Evolutionary conservation across 2,329 filamentous ascomycete species (phyloP), one percentile per base, ranked within the genome.

Genomic region (Knufia fluminis): DNA sequence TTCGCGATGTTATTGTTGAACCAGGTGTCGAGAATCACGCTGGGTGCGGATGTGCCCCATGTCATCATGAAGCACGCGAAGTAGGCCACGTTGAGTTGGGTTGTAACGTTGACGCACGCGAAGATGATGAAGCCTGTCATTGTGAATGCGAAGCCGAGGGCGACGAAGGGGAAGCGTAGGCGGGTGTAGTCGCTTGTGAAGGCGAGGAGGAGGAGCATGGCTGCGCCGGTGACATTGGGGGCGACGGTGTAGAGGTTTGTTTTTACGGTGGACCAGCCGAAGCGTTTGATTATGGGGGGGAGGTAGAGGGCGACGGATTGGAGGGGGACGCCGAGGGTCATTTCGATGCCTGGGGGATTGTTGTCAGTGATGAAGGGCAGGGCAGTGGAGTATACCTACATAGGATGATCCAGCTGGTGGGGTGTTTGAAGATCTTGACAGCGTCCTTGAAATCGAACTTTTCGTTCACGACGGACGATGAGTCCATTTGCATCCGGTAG

Each of bases 1-100:
- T 90, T 77, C 1, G 85, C 84, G 49, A 88, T 77, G 62, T 91
- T 91, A 71, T 90, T 90, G 68, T 86, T 90, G 68, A 88, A 89
- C 82, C 81, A 83, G 50, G 79, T 71, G 56, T 80, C 69, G 14
- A 82, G 70, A 10, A 90, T 71, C 7, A 89, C 84, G 0, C 79
- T 85, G 0, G 86, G 85, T 0, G 85, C 84, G 1, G 80, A 82
- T 0, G 83, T 87, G 14, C 85, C 85, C 80, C 83, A 88, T 9
- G 80, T 84, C 83, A 89, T 87, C 82, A 89, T 85, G 64, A 89
- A 90, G 48, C 77, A 81, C 3, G 84, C 83, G 55, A 81, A 88
- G 60, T 89, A 89, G 0, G 83, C 85, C 1, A 87, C 71, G 2
- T 75, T 72, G n/a, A 83, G 63, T 33, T 83, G 70, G 2, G 69